Evolutionary conservation across 2,329 filamentous ascomycete species (phyloP).

Genomic region (Calonectria crousiana): DNA sequence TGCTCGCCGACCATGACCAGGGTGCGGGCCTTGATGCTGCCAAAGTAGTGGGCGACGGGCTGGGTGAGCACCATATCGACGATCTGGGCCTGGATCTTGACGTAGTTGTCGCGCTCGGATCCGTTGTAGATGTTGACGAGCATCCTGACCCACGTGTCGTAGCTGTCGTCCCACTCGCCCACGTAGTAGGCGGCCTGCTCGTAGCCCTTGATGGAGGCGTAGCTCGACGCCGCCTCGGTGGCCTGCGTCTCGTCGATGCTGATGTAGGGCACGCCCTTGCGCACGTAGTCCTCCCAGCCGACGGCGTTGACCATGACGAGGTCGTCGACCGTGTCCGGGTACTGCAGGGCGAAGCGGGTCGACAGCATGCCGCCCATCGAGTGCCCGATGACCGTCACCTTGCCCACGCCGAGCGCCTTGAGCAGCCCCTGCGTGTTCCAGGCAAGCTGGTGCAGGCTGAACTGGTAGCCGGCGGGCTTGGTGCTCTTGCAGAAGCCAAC

Average conservation of each 20-base stretch:
- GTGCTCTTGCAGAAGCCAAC: constrained; percentile 70
- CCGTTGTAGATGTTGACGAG: constrained; percentile 64
- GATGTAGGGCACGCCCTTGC: constrained; percentile 61
- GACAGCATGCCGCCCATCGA: constrained; percentile 68
- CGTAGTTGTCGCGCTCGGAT: constrained; percentile 55
- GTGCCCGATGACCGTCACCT: constrained; percentile 64
- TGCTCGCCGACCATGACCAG: constrained; percentile 63
- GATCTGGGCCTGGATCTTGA: constrained; percentile 61
- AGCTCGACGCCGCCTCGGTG: constrained; percentile 56
- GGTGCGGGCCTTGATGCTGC: constrained; percentile 57
- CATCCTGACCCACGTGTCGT: constrained; percentile 69
- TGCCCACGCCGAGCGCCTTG: constrained; percentile 55
- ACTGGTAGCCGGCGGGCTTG: constrained; percentile 64
- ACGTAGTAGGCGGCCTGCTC: constrained; percentile 63
- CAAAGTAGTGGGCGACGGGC: constrained; percentile 64
- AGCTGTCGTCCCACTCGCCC: constrained; percentile 60
- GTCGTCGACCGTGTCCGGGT: constrained; percentile 55
- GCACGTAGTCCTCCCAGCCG: constrained; percentile 67
- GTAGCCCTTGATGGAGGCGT: constrained; percentile 58
- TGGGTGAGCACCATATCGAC: constrained; percentile 69
- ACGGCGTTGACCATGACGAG: constrained; percentile 65
- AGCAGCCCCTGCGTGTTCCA: constrained; percentile 64
- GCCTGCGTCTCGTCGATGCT: constrained; percentile 54
- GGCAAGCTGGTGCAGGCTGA: constrained; percentile 63
- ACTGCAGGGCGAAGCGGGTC: constrained; percentile 64